These are phyloP conservation scores for Eimeria sp. DNA, from an alignment of 169 alveolate genomes.

Conservation along the genomic window DNA sequence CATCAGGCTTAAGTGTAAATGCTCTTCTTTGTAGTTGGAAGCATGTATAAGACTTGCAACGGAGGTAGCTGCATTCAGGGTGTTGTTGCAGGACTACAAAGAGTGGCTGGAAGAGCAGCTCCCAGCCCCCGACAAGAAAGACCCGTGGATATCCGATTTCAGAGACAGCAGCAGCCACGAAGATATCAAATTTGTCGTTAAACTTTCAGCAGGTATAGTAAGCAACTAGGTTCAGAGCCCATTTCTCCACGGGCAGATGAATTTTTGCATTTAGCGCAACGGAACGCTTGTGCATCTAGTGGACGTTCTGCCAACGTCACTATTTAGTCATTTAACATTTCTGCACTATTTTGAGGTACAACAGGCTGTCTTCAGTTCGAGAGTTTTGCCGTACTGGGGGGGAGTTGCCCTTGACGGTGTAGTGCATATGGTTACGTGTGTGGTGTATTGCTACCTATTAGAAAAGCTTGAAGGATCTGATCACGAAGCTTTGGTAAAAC, in stretches of 20 bases:
- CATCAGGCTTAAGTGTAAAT: not conserved
- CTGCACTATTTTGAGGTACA: not conserved
- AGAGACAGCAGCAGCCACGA: slow-evolving; percentile 94
- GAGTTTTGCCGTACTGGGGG: not conserved
- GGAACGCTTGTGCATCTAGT: not conserved
- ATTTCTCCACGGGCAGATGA: not conserved
- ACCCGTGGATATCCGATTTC: slow-evolving; percentile 87
- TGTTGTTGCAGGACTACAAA: slow-evolving; percentile 75
- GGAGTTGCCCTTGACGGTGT: not conserved
- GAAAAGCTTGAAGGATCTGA: slow-evolving; percentile 85
- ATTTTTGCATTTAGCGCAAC: not conserved
- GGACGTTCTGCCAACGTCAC: not conserved
- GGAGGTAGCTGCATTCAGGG: not conserved
- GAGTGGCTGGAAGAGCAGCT: slow-evolving; percentile 81
- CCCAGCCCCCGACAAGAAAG: slow-evolving; percentile 82
- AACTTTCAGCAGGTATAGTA: slow-evolving; percentile 89
- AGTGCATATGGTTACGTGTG: not conserved
- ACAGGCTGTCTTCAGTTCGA: not conserved
- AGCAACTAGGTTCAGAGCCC: not conserved
- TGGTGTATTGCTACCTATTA: not conserved
- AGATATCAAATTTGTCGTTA: slow-evolving; percentile 91
- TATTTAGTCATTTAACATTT: not conserved
- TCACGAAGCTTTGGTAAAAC: slow-evolving; percentile 95
- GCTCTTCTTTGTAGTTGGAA: not conserved
- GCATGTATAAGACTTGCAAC: not conserved